These are phyloP conservation scores for Pleurotus cornucopiae DNA, from an alignment of 768 basidiomycete species.

Conservation along the genomic window DNA sequence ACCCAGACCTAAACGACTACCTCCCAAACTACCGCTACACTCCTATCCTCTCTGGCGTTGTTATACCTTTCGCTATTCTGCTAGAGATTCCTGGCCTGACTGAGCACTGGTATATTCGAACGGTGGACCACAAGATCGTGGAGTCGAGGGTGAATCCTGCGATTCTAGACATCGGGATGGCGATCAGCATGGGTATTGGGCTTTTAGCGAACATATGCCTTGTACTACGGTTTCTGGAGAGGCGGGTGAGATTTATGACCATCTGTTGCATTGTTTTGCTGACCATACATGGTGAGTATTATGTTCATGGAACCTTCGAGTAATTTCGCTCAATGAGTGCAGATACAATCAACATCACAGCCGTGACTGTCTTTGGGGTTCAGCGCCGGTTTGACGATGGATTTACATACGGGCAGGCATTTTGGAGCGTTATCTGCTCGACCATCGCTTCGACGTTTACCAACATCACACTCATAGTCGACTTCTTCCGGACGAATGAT, in stretches of 20 bases:
- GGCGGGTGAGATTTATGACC: conserved; percentile 56
- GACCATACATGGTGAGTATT: conserved; percentile 59
- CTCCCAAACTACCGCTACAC: conserved; percentile 58
- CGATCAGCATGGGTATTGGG: conserved; percentile 63
- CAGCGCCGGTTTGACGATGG: conserved; percentile 57
- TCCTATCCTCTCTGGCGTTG: conserved; percentile 63
- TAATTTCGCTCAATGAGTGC: neutral
- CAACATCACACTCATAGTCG: conserved; percentile 64
- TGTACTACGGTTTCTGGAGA: conserved; percentile 70
- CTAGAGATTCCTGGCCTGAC: conserved; percentile 80
- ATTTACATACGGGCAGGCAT: conserved; percentile 66
- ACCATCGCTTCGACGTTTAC: conserved; percentile 62
- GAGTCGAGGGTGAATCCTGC: conserved; percentile 49
- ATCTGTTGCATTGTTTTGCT: conserved; percentile 59
- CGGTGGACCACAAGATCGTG: conserved; percentile 36
- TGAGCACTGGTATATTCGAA: conserved; percentile 69
- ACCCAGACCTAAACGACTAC: conserved; percentile 23
- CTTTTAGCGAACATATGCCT: conserved; percentile 66
- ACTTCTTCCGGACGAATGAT: conserved; percentile 53
- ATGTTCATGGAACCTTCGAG: neutral
- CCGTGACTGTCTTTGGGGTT: conserved; percentile 59
- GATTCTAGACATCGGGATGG: conserved; percentile 58
- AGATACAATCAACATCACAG: conserved; percentile 69
- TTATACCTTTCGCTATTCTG: conserved; percentile 76
- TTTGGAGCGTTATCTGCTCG: conserved; percentile 77